These are phyloP conservation scores for Boletellus emodensis DNA, from an alignment of 768 basidiomycete genomes.

Conservation along the genomic window DNA sequence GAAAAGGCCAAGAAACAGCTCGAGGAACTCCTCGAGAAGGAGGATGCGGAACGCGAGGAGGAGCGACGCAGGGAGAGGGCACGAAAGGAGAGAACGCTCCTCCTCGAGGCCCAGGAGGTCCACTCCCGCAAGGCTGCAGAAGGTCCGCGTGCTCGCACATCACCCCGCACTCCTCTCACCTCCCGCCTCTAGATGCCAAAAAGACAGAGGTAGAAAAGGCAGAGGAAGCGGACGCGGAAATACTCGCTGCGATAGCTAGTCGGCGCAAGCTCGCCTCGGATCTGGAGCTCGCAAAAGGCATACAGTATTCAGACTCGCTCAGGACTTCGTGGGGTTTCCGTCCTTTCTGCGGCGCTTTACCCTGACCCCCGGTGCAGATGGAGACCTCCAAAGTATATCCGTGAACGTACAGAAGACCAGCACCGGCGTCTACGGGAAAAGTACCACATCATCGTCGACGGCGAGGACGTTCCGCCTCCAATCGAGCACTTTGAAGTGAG, in stretches of 20 bases:
- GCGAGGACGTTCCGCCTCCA: slow-evolving; percentile 89
- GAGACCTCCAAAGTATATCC: slow-evolving; percentile 81
- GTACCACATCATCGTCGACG: slow-evolving; percentile 92
- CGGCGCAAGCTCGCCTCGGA: slow-evolving; percentile 90
- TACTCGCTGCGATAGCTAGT: slow-evolving; percentile 87
- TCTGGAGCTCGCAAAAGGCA: slow-evolving; percentile 89
- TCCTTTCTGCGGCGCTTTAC: neutral
- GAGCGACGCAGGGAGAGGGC: slow-evolving; percentile 69
- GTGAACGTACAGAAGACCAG: slow-evolving; percentile 63
- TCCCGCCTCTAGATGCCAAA: slow-evolving; percentile 56
- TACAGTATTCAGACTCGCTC: slow-evolving; percentile 83
- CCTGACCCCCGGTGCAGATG: slow-evolving; percentile 51
- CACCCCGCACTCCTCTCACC: slow-evolving; percentile 14
- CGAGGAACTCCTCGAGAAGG: slow-evolving; percentile 57
- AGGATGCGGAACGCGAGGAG: slow-evolving; percentile 77
- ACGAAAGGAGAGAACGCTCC: slow-evolving; percentile 79
- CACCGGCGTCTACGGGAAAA: slow-evolving; percentile 78
- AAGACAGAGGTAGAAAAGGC: slow-evolving; percentile 85
- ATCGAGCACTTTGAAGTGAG: slow-evolving; percentile 81
- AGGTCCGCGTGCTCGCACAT: slow-evolving; percentile 42
- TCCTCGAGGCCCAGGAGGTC: slow-evolving; percentile 95
- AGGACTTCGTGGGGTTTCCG: slow-evolving; percentile 63
- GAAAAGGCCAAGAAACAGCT: slow-evolving; percentile 43
- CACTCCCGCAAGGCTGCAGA: slow-evolving; percentile 78
- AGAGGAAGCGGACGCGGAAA: slow-evolving; percentile 86